Conservation (phyloP, 805 yeast species). For the Jamesozyma jinghongensis region DNA sequence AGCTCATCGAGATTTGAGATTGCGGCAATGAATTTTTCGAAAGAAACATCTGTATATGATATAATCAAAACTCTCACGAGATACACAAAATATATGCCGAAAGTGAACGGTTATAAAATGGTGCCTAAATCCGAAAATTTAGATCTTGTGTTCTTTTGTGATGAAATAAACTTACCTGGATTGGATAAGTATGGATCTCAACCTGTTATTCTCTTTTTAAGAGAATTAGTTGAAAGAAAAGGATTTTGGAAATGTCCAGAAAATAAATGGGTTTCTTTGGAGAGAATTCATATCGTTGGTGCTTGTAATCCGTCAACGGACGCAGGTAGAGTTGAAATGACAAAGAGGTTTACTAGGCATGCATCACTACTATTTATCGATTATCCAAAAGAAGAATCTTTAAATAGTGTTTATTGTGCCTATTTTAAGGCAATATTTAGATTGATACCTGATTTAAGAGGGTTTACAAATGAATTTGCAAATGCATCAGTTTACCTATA, state of each 20-base stretch:
- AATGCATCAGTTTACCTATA: conserved; percentile 62
- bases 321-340: conserved; percentile 55
- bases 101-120: conserved; percentile 43
- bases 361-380: conserved; percentile 61
- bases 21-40: conserved; percentile 70
- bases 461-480: conserved; percentile 44
- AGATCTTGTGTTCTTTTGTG: conserved; percentile 79
- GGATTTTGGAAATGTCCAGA: conserved; percentile 70
- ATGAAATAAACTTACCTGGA: conserved; percentile 79
- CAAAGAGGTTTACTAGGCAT: conserved; percentile 58
- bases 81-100: conserved; percentile 50
- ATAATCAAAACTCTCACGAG: conserved; percentile 62
- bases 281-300: conserved; percentile 74
- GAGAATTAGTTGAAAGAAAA: conserved; percentile 60
- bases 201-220: conserved; percentile 54
- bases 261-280: conserved; percentile 55
- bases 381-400: conserved; percentile 59
- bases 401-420: conserved; percentile 56
- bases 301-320: conserved; percentile 90
- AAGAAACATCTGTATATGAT: conserved; percentile 58
- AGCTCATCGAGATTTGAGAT: conserved; percentile 49
- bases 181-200: conserved; percentile 68
- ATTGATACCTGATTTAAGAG: conserved; percentile 50
- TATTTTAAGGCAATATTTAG: conserved; percentile 50
- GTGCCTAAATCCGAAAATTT: conserved; percentile 54